phyloP scores from a whole-genome alignment of 225 moss, liverwort and hornwort species.

The Physcomitrium patens region DNA sequence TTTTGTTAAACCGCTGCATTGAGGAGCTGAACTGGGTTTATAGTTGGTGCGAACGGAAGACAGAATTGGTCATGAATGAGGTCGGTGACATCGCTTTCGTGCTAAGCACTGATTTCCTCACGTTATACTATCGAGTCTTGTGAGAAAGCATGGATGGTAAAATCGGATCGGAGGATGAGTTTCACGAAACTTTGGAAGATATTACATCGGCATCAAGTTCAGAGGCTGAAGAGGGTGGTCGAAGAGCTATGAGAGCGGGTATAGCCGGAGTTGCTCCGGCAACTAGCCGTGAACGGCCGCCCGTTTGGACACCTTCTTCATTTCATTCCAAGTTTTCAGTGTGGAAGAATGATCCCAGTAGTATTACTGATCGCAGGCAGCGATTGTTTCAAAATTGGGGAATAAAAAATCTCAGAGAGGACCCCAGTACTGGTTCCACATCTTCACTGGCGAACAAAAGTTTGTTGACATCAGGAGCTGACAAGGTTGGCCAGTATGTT shows the following conservation, averaged over 20 bases:
- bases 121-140: conserved; percentile 22
- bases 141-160: conserved; percentile 58
- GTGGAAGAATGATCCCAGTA: conserved; percentile 63
- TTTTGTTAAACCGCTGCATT: not conserved
- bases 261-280: conserved; percentile 49
- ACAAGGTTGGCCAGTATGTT: conserved; percentile 23
- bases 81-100: conserved; percentile 18
- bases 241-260: conserved; percentile 39
- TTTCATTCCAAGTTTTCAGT: conserved; percentile 62
- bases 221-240: conserved; percentile 63
- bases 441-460: conserved; percentile 31
- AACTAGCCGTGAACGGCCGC: conserved; percentile 56
- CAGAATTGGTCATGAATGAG: conserved; percentile 30
- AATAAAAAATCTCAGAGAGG: conserved; percentile 57
- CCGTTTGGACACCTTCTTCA: conserved; percentile 54
- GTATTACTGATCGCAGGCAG: conserved; percentile 60
- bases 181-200: conserved; percentile 89
- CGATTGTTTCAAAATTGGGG: conserved; percentile 67
- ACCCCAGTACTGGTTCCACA: conserved; percentile 36
- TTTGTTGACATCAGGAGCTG: conserved; percentile 20
- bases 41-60: conserved; percentile 7
- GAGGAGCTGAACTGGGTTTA: conserved; percentile 23
- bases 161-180: conserved; percentile 81
- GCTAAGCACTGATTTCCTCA: conserved; percentile 15
- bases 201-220: conserved; percentile 81